Base-by-base conservation (phyloP, 129 eudicot genomes). In the Scalesia atractyloides region DNA sequence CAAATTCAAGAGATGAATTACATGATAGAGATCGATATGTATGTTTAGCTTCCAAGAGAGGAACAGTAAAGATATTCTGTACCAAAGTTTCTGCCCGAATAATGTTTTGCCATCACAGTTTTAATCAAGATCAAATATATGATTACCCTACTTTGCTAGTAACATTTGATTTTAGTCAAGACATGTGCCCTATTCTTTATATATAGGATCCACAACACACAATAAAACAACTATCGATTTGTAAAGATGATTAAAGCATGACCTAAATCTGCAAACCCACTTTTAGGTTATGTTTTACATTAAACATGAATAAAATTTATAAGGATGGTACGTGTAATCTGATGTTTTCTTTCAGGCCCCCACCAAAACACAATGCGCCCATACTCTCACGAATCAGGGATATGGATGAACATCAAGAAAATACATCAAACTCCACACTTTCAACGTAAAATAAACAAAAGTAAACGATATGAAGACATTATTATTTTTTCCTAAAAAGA, bases 391-490 rank as follows among this genome's bases (percentile, higher is more conserved):
- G 1, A 8, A 57, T 57, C 11, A 52, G 12, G 60, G 60, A 53
- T n/a, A 58, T 24, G 64, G 16, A 24, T 58, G 17, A 53, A 58
- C 64, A 19, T 54, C 61, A 54, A 19, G 33, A 1, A 9, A 5
- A 52, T 11, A 17, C 17, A n/a, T 52, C 20, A 16, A 50, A 50
- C 10, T 19, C 34, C 34, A 30, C 34, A 30, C 4, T 30, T 30
- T 30, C 34, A 30, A 30, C 4, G 5, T 16, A 52, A 10, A 17
- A 52, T 52, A 54, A 19, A 9, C 9, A 56, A 56, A 56, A 58
- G 37, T 24, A 58, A 24, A 58, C 13, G 64, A 58, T 58, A 58
- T 58, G 64, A 58, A 57, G 39, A 57, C 13, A 57, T 22, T 2
- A 57, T 22, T 4, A 3, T 12, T 7, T 12, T 58, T 3, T 58